Conservation (phyloP, 1,284 basidiomycete genomes). For the Microbotryum saponariae region DNA sequence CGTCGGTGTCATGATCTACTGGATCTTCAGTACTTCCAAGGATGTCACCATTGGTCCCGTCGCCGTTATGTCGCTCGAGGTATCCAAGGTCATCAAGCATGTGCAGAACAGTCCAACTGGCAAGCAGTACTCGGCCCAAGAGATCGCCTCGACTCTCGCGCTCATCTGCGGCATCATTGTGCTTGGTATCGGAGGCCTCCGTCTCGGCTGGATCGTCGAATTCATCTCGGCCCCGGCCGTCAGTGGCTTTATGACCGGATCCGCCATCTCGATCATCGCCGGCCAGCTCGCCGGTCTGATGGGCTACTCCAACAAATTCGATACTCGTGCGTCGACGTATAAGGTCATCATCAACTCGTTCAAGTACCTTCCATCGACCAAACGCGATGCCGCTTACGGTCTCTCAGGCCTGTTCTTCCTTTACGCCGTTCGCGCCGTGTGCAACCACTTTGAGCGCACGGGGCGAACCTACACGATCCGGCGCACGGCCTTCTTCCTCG, state of each 20-base stretch:
- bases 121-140: constrained; percentile 44
- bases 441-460: constrained; percentile 43
- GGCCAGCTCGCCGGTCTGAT: constrained; percentile 79
- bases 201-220: constrained; percentile 89
- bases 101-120: constrained; percentile 48
- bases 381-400: constrained; percentile 83
- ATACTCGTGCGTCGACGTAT: constrained; percentile 74
- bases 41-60: constrained; percentile 78
- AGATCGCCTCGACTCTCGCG: constrained; percentile 78
- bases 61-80: constrained; percentile 35
- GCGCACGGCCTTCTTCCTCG: constrained; percentile 81
- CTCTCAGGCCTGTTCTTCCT: constrained; percentile 65
- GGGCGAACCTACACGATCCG: constrained; percentile 40
- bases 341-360: constrained; percentile 84
- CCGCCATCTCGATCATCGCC: constrained; percentile 58
- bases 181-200: constrained; percentile 82
- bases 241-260: constrained; percentile 63
- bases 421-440: constrained; percentile 64
- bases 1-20: constrained; percentile 51
- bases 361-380: constrained; percentile 65
- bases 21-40: constrained; percentile 88
- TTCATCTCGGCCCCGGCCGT: constrained; percentile 89
- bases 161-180: constrained; percentile 88
- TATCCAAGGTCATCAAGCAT: constrained; percentile 57
- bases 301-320: constrained; percentile 67